phyloP scores from a whole-genome alignment of 139 green algal genomes.

The Closterium sp. region DNA sequence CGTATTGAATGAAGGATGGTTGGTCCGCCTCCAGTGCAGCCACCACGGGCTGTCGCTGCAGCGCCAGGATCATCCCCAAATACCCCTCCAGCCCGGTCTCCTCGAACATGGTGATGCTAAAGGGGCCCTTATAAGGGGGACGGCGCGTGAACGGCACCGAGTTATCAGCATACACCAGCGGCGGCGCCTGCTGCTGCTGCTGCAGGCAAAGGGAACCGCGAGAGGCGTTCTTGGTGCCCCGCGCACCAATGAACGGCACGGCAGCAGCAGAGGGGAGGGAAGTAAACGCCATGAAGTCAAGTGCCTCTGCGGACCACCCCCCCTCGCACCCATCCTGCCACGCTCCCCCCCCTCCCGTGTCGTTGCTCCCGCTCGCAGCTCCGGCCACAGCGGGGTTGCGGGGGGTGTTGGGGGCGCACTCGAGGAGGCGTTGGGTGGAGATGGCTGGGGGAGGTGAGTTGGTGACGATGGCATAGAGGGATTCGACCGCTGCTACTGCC shows the following conservation, averaged over 20 bases:
- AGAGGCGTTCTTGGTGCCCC: background rate
- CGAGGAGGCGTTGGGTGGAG: background rate
- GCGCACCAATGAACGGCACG: background rate
- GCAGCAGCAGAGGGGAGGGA: background rate
- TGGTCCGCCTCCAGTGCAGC: background rate
- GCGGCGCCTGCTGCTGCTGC: background rate
- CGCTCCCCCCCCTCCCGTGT: background rate
- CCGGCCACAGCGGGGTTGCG: background rate
- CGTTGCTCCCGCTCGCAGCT: background rate
- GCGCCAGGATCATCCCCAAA: background rate
- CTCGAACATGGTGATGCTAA: background rate
- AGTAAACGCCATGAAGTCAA: background rate
- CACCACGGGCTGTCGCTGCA: background rate
- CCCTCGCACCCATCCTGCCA: background rate
- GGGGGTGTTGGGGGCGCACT: background rate
- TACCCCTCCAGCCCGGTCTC: background rate
- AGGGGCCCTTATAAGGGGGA: background rate
- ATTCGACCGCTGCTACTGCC: background rate
- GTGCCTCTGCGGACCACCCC: background rate
- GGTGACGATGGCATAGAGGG: background rate
- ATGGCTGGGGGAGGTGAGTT: background rate
- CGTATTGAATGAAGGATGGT: background rate
- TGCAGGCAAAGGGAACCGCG: background rate
- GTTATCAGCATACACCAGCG: background rate
- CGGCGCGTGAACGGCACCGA: background rate